phyloP scores from a whole-genome alignment of 1,139 yeast genomes.

The Yamadazyma buinensis region DNA sequence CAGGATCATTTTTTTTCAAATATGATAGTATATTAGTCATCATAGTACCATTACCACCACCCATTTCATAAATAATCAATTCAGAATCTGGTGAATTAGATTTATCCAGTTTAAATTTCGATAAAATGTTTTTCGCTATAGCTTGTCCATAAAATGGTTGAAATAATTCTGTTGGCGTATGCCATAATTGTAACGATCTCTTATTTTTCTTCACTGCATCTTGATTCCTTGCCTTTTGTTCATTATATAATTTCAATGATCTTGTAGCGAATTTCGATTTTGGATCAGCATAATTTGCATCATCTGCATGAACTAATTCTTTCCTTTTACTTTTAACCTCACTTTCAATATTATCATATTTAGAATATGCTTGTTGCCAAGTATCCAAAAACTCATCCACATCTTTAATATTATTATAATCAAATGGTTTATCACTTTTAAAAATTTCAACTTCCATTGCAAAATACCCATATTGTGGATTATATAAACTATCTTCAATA shows the following conservation, averaged over 20 bases:
- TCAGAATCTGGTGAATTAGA: constrained; percentile 55
- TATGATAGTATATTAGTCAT: constrained; percentile 76
- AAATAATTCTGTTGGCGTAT: constrained; percentile 84
- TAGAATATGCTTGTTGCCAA: constrained; percentile 67
- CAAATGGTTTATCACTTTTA: constrained; percentile 58
- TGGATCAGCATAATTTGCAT: constrained; percentile 13
- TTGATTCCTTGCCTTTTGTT: constrained; percentile 20
- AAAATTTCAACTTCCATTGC: constrained; percentile 75
- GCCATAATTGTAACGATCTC: constrained; percentile 73
- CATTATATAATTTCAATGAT: constrained; percentile 30
- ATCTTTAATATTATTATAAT: constrained; percentile 54
- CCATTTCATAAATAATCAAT: constrained; percentile 77
- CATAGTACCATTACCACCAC: constrained; percentile 87
- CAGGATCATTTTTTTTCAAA: constrained; percentile 62
- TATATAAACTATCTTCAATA: constrained; percentile 80
- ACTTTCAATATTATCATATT: constrained; percentile 38
- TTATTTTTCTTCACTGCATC: constrained; percentile 17
- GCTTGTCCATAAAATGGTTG: constrained; percentile 85
- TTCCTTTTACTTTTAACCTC: constrained; percentile 16
- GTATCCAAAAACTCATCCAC: constrained; percentile 66
- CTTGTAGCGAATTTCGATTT: constrained; percentile 29
- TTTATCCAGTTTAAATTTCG: constrained; percentile 51
- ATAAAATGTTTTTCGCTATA: constrained; percentile 66
- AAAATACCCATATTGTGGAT: constrained; percentile 80
- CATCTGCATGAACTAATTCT: constrained; percentile 14